Evolutionary conservation across 306 rosid species (phyloP).

Genomic region (Mucuna pruriens): DNA sequence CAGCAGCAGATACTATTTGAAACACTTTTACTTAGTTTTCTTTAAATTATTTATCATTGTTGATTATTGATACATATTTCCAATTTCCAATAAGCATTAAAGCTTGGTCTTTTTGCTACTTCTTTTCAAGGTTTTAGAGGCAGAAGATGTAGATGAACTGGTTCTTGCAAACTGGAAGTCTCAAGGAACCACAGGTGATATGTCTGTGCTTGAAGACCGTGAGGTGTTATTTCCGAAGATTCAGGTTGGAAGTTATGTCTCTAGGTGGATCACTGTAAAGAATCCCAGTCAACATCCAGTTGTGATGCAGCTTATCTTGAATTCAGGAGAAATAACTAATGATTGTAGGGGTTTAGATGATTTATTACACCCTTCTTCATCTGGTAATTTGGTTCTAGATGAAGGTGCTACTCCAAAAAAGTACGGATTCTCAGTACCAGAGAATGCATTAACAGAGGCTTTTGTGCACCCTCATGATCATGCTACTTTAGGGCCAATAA

Average conservation of each 20-base stretch:
- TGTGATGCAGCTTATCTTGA: conserved; percentile 85
- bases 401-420: conserved; percentile 60
- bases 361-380: conserved; percentile 66
- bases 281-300: conserved; percentile 89
- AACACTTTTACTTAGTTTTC: conserved; percentile 1
- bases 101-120: conserved; percentile 38
- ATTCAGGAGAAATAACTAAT: conserved; percentile 75
- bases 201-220: conserved; percentile 77
- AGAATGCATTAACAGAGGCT: conserved; percentile 79
- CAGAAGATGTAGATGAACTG: conserved; percentile 66
- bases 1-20: not conserved
- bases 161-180: conserved; percentile 90
- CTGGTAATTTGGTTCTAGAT: conserved; percentile 61
- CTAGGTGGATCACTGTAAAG: conserved; percentile 77
- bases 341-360: conserved; percentile 67
- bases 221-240: conserved; percentile 75
- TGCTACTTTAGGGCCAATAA: conserved; percentile 80
- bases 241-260: conserved; percentile 77
- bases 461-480: conserved; percentile 69
- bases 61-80: not conserved
- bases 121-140: conserved; percentile 54
- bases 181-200: conserved; percentile 56
- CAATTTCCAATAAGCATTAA: conserved; percentile 3
- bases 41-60: not conserved
- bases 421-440: conserved; percentile 85